A percentile compares a stretch with the other conserved stretches of the same genome.
phyloP scores from a whole-genome alignment of 371 early-diverging fungal genomes.

The Blakeslea trispora region DNA sequence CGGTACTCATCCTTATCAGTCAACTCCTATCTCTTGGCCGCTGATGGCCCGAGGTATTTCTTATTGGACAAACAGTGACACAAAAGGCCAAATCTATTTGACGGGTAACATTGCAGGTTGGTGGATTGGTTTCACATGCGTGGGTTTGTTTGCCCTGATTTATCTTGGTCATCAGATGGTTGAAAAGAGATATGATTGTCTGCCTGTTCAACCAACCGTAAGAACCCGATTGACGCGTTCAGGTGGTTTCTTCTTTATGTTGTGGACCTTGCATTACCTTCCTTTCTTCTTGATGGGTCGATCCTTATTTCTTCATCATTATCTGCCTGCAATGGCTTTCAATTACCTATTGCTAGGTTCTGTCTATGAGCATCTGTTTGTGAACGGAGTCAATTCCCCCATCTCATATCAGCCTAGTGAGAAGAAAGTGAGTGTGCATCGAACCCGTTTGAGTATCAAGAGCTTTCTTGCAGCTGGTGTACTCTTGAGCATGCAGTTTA shows the following conservation, averaged over 20 bases:
- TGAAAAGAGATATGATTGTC: slow-evolving; percentile 74
- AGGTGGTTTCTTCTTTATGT: slow-evolving; percentile 84
- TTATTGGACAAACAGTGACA: slow-evolving; percentile 79
- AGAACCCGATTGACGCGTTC: slow-evolving; percentile 73
- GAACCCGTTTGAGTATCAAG: slow-evolving; percentile 3
- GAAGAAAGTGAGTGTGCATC: slow-evolving; percentile 1
- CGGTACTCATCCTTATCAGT: slow-evolving; percentile 90
- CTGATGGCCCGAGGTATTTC: slow-evolving; percentile 88
- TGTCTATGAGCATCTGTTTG: slow-evolving; percentile 61
- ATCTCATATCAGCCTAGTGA: slow-evolving; percentile 26
- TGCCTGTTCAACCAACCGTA: slow-evolving; percentile 38
- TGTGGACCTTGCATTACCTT: slow-evolving; percentile 92
- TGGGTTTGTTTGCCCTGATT: slow-evolving; percentile 59
- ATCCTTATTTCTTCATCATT: slow-evolving; percentile 97
- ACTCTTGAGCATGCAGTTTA: slow-evolving; percentile 49
- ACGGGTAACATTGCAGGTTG: slow-evolving; percentile 96
- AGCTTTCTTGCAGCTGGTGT: slow-evolving; percentile 45
- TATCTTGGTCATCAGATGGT: slow-evolving; percentile 63
- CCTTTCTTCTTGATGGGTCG: slow-evolving; percentile 98
- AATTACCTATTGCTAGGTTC: slow-evolving; percentile 71
- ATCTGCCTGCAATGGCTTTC: slow-evolving; percentile 88
- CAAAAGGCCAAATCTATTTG: slow-evolving; percentile 82
- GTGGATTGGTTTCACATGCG: slow-evolving; percentile 75
- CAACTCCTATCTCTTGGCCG: slow-evolving; percentile 84
- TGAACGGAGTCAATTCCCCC: slow-evolving; percentile 53